A percentile compares a stretch with the other conserved stretches of the same genome.
Conservation (phyloP, 139 green algal genomes). For the Dunaliella primolecta region DNA sequence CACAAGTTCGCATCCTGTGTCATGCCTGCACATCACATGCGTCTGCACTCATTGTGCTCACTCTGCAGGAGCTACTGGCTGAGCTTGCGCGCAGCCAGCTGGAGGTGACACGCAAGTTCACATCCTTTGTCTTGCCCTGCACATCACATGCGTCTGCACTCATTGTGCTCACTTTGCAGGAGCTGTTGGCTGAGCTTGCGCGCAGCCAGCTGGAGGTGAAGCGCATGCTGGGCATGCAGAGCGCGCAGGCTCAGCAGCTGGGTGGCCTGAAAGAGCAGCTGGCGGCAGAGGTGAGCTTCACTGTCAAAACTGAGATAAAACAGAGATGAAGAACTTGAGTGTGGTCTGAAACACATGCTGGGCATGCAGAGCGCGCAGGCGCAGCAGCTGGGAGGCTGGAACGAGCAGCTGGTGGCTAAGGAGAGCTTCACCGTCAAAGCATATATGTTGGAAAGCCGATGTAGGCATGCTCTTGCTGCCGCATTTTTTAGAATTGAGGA, state of each 20-base stretch:
- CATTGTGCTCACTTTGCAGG: background rate
- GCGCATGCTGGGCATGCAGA: constrained; percentile 31
- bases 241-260: constrained; percentile 23
- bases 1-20: no score
- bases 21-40: no score
- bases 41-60: no score
- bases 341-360: constrained; percentile 40
- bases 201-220: constrained; percentile 31
- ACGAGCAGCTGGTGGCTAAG: constrained; percentile 30
- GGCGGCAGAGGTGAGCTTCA: constrained; percentile 31
- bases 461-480: no score
- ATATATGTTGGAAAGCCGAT: no score
- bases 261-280: constrained; percentile 35
- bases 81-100: constrained; percentile 25
- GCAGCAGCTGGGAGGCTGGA: constrained; percentile 28
- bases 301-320: no score
- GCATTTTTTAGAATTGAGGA: no score
- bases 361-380: constrained; percentile 19
- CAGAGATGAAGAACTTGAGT: no score
- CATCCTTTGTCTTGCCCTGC: background rate
- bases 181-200: constrained; percentile 29
- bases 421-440: no score
- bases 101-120: constrained; percentile 34
- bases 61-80: constrained; percentile 18
- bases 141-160: background rate